Conservation (phyloP, 192 early-diverging fungal genomes). For the Coemansia sp. region DNA sequence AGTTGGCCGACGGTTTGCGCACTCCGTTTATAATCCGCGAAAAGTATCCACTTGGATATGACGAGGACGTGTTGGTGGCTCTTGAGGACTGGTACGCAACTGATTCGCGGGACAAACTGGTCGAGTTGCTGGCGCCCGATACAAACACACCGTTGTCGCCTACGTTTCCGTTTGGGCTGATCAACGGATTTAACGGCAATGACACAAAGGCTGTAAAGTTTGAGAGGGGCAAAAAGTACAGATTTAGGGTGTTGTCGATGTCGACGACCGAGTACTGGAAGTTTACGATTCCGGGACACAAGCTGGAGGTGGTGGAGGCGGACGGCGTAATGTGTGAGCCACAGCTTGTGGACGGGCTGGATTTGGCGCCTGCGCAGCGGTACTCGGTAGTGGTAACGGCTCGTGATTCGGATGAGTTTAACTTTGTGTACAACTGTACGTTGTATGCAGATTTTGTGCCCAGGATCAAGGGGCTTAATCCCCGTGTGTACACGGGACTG, state of each 20-base stretch:
- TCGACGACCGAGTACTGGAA: slow-evolving; percentile 67
- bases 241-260: slow-evolving; percentile 74
- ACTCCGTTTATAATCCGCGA: slow-evolving; percentile 63
- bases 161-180: slow-evolving; percentile 14
- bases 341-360: slow-evolving; percentile 54
- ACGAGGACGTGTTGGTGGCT: slow-evolving; percentile 59
- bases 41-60: slow-evolving; percentile 43
- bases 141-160: slow-evolving; percentile 52
- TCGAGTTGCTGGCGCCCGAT: slow-evolving; percentile 41
- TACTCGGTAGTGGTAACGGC: slow-evolving; percentile 76
- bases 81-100: slow-evolving; percentile 69
- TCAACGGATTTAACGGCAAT: slow-evolving; percentile 51
- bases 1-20: slow-evolving; percentile 78
- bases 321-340: slow-evolving; percentile 65
- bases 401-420: slow-evolving; percentile 51
- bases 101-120: slow-evolving; percentile 27
- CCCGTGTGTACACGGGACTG: slow-evolving; percentile 31
- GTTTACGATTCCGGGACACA: slow-evolving; percentile 74
- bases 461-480: slow-evolving; percentile 42
- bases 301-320: slow-evolving; percentile 72
- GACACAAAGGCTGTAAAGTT: slow-evolving; percentile 57
- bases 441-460: slow-evolving; percentile 63
- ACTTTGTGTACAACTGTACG: slow-evolving; percentile 66
- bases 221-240: slow-evolving; percentile 72
- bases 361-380: slow-evolving; percentile 68